Conservation (phyloP, 345 rosid genomes). For the Clarkia xantiana region DNA sequence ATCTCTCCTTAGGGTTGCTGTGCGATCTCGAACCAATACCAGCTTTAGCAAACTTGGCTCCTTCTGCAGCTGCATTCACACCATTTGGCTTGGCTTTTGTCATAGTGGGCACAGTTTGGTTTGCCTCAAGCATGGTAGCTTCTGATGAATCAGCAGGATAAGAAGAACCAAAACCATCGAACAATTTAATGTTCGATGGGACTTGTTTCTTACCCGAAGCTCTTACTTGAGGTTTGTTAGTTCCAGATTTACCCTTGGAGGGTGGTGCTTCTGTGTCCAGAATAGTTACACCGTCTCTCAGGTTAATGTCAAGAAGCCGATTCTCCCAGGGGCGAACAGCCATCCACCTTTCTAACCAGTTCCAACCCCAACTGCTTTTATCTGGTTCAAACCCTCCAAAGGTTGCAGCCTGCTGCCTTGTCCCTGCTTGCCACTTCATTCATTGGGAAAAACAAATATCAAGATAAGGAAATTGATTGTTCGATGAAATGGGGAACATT, state of each 20-base stretch:
- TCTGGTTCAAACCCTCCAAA: constrained; percentile 65
- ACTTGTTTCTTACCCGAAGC: constrained; percentile 34
- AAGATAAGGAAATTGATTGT: too few relatives aligned
- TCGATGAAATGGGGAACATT: too few relatives aligned
- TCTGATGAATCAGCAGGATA: constrained; percentile 32
- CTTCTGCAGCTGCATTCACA: constrained; percentile 34
- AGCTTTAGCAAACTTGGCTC: constrained; percentile 30
- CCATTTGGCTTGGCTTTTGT: constrained; percentile 38
- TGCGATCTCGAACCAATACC: constrained; percentile 42
- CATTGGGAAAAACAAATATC: constrained; percentile 1
- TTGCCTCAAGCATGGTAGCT: constrained; percentile 30
- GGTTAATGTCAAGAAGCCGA: constrained; percentile 83
- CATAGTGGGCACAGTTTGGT: constrained; percentile 24
- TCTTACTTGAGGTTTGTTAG: constrained; percentile 36
- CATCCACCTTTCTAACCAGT: constrained; percentile 99
- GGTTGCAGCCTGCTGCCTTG: constrained; percentile 49
- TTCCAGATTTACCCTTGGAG: constrained; percentile 26
- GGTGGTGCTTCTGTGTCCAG: constrained; percentile 22
- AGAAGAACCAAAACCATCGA: constrained; percentile 53
- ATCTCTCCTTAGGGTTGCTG: constrained; percentile 90
- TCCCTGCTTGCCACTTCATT: constrained; percentile 92
- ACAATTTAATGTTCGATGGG: constrained; percentile 35
- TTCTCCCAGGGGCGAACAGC: constrained; percentile 99
- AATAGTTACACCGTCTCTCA: constrained; percentile 58
- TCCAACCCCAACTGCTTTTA: constrained; percentile 99